Percentiles rank a stretch among this genome's conserved stretches.
phyloP scores from a whole-genome alignment of 1,284 basidiomycete genomes.

The Microbotryomycetes sp. region DNA sequence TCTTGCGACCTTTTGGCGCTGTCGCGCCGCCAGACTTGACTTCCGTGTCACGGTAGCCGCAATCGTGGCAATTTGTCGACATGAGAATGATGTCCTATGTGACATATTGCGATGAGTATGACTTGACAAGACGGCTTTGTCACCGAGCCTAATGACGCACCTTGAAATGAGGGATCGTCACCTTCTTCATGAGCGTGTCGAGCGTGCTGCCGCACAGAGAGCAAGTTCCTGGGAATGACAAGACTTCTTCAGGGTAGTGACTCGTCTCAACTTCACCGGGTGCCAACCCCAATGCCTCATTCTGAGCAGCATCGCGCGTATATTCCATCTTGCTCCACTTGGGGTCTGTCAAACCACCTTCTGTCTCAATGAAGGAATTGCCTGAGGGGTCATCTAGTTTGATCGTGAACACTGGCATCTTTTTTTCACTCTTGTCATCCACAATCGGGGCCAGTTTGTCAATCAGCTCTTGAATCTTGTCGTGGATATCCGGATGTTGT shows the following conservation, averaged over 20 bases:
- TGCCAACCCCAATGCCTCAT: slow-evolving; percentile 67
- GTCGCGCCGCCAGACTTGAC: slow-evolving; percentile 91
- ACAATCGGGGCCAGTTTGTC: slow-evolving; percentile 63
- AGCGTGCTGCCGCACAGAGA: slow-evolving; percentile 78
- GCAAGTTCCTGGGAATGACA: slow-evolving; percentile 80
- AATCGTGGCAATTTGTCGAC: slow-evolving; percentile 93
- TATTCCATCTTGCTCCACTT: slow-evolving; percentile 92
- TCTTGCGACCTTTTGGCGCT: slow-evolving; percentile 73
- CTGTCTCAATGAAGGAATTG: slow-evolving; percentile 88
- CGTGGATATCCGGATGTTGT: slow-evolving; percentile 68
- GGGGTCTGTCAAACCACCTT: slow-evolving; percentile 66
- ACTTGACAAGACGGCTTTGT: neutral
- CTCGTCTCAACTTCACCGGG: slow-evolving; percentile 46
- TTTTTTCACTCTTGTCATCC: slow-evolving; percentile 48
- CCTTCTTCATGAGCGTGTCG: slow-evolving; percentile 91
- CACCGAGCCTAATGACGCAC: slow-evolving; percentile 45
- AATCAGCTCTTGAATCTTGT: slow-evolving; percentile 72
- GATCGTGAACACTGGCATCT: slow-evolving; percentile 69
- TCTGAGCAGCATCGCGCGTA: slow-evolving; percentile 74
- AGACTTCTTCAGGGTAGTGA: slow-evolving; percentile 69
- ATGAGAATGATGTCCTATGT: slow-evolving; percentile 88
- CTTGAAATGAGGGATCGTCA: slow-evolving; percentile 97
- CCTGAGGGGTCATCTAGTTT: slow-evolving; percentile 89
- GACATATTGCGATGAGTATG: neutral
- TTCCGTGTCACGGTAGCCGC: slow-evolving; percentile 96